Evolutionary conservation across 2,329 filamentous ascomycete species (phyloP).

Genomic region (Penicillium sp.): DNA sequence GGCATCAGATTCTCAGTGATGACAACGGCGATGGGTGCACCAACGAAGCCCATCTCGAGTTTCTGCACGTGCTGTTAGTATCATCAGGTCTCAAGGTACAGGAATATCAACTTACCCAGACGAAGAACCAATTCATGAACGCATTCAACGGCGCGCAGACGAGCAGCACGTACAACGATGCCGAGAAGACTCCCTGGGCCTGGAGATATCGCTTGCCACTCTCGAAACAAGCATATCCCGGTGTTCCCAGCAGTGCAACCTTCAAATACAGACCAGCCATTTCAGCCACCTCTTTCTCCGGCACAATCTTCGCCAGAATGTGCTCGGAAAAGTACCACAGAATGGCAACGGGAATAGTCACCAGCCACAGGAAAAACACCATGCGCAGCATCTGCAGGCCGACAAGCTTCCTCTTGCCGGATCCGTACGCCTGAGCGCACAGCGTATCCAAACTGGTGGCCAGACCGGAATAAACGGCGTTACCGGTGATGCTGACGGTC

Average conservation of each 20-base stretch:
- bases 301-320: slow-evolving; percentile 66
- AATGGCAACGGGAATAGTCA: slow-evolving; percentile 69
- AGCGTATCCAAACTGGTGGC: slow-evolving; percentile 89
- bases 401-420: slow-evolving; percentile 83
- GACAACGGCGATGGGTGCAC: slow-evolving; percentile 74
- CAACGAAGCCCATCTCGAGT: slow-evolving; percentile 68
- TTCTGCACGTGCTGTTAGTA: slow-evolving; percentile 29
- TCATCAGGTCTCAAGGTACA: not conserved
- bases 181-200: slow-evolving; percentile 80
- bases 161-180: slow-evolving; percentile 78
- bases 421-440: slow-evolving; percentile 91
- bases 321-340: slow-evolving; percentile 68
- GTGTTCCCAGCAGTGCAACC: slow-evolving; percentile 67
- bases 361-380: slow-evolving; percentile 70
- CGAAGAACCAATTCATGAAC: slow-evolving; percentile 75
- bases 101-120: slow-evolving; percentile 59
- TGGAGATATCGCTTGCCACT: slow-evolving; percentile 82
- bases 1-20: slow-evolving; percentile 75
- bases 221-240: slow-evolving; percentile 74
- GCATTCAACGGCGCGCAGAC: slow-evolving; percentile 80
- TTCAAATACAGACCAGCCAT: slow-evolving; percentile 73
- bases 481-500: slow-evolving; percentile 76
- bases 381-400: slow-evolving; percentile 80
- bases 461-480: slow-evolving; percentile 77
- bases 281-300: slow-evolving; percentile 66